Evolutionary conservation across 2,329 filamentous ascomycete species (phyloP).

Genomic region (Sclerotinia minor): DNA sequence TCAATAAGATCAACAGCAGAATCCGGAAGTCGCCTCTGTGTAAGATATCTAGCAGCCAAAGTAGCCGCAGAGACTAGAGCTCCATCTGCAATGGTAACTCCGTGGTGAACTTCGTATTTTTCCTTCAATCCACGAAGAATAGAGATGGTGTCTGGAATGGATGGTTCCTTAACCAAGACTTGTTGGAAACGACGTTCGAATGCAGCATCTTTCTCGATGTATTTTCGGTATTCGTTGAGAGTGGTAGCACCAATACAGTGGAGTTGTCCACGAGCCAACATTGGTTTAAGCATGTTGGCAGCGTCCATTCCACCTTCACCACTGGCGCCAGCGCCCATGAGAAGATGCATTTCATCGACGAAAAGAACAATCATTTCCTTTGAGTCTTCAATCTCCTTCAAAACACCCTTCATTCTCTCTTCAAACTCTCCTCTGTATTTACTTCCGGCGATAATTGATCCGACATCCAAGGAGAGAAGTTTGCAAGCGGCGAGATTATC

Average conservation of each 20-base stretch:
- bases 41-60: constrained; percentile 90
- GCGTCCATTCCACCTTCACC: constrained; percentile 99
- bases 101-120: constrained; percentile 96
- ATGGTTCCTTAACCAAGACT: constrained; percentile 92
- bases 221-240: constrained; percentile 92
- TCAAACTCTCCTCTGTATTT: constrained; percentile 99
- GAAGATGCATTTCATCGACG: constrained; percentile 96
- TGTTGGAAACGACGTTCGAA: constrained; percentile 99
- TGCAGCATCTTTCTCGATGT: constrained; percentile 97
- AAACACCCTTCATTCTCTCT: constrained; percentile 97
- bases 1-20: constrained; percentile 96
- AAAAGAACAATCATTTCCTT: constrained; percentile 98
- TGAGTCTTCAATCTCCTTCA: constrained; percentile 93
- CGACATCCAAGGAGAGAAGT: constrained; percentile 91
- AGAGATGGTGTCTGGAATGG: constrained; percentile 85
- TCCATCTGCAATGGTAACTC: constrained; percentile 92
- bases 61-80: constrained; percentile 91
- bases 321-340: constrained; percentile 94
- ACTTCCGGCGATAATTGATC: constrained; percentile 91
- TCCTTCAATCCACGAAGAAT: constrained; percentile 98
- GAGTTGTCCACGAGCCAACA: constrained; percentile 93
- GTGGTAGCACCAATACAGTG: constrained; percentile 99
- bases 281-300: constrained; percentile 95
- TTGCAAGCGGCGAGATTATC: constrained; percentile 93
- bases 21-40: constrained; percentile 84